Percentiles rank a stretch among this genome's conserved stretches.
phyloP scores from a whole-genome alignment of 1,284 basidiomycete species.

The Phenoliferia sp. region DNA sequence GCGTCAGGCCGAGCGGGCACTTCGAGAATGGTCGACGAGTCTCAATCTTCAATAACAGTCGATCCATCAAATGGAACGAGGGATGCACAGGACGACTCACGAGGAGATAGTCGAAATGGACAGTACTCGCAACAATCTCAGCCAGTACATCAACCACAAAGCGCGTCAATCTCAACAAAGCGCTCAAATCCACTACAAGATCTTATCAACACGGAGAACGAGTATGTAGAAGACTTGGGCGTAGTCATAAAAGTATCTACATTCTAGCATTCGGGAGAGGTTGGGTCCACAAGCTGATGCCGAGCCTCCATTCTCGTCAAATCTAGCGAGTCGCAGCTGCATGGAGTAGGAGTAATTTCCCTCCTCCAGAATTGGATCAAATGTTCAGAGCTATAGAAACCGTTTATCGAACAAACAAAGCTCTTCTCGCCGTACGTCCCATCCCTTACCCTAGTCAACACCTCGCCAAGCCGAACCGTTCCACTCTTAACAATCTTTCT shows the following conservation, averaged over 20 bases:
- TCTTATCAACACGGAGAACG: conserved; percentile 87
- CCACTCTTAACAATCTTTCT: neutral
- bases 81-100: too few species aligned
- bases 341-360: conserved; percentile 91
- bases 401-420: conserved; percentile 85
- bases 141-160: too few species aligned
- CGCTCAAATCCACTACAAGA: conserved; percentile 90
- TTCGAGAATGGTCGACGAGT: too few species aligned
- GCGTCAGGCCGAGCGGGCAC: too few species aligned
- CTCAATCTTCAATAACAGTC: too few species aligned
- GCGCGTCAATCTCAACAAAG: too few species aligned
- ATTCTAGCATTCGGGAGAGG: too few species aligned
- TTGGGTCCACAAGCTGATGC: neutral
- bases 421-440: conserved; percentile 62
- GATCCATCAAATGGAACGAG: too few species aligned
- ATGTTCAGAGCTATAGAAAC: conserved; percentile 93
- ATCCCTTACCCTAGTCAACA: too few species aligned
- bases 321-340: conserved; percentile 87
- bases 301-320: neutral
- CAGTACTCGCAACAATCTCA: too few species aligned
- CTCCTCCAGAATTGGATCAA: conserved; percentile 80
- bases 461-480: too few species aligned
- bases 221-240: conserved; percentile 86
- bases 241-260: conserved; percentile 80
- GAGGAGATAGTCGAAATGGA: too few species aligned